Conservation (phyloP, 1,139 yeast species). For the Protomyces macrosporus region DNA sequence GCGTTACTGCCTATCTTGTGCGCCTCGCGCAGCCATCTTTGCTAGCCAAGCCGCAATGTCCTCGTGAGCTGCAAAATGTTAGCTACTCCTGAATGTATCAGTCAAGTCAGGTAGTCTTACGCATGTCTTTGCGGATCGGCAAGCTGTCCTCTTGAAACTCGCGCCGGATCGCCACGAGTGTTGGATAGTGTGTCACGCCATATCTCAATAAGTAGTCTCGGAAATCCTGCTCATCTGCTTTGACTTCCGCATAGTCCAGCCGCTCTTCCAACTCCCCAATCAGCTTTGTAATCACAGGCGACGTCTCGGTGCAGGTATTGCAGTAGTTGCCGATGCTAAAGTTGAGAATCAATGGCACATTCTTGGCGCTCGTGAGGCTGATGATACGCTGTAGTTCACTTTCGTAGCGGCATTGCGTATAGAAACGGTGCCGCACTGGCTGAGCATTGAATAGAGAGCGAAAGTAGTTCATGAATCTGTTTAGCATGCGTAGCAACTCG, state of each 20-base stretch:
- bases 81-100: neutral
- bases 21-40: neutral
- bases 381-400: conserved; percentile 13
- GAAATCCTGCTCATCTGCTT: conserved; percentile 20
- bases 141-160: conserved; percentile 14
- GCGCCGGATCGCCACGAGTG: conserved; percentile 19
- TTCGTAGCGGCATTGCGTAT: conserved; percentile 15
- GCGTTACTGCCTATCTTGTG: neutral
- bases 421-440: conserved; percentile 13
- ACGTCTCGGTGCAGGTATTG: conserved; percentile 6
- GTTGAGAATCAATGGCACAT: conserved; percentile 22
- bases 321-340: conserved; percentile 18
- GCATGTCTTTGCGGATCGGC: conserved; percentile 4
- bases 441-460: conserved; percentile 11
- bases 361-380: conserved; percentile 9
- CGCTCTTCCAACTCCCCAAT: conserved; percentile 11
- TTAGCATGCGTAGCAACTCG: too few relatives aligned
- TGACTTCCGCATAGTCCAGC: conserved; percentile 21
- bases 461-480: conserved; percentile 6
- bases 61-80: neutral
- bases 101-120: neutral
- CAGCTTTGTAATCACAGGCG: conserved; percentile 8
- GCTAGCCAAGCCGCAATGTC: neutral
- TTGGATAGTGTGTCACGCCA: conserved; percentile 16
- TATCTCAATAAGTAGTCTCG: conserved; percentile 1